Conservation (phyloP, 2,329 filamentous ascomycete genomes). For the Arthroderma sp. region DNA sequence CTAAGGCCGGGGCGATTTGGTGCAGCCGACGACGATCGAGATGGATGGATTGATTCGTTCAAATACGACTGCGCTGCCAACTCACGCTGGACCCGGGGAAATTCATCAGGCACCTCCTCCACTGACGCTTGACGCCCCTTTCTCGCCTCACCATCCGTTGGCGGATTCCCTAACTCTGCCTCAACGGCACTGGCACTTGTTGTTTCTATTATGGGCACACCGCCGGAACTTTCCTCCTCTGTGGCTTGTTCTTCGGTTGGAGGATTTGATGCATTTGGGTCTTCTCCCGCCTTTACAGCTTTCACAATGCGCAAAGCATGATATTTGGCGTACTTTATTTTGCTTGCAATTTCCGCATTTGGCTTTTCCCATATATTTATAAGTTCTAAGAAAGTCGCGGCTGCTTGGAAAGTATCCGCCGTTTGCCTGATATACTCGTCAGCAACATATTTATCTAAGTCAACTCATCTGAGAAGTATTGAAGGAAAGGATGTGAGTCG, state of each 20-base stretch:
- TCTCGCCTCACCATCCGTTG: conserved; percentile 40
- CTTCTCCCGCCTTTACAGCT: conserved; percentile 77
- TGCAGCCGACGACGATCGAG: conserved; percentile 28
- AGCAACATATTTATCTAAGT: neutral
- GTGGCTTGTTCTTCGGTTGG: conserved; percentile 33
- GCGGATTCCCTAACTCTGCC: neutral
- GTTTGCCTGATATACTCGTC: conserved; percentile 51
- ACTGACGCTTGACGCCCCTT: conserved; percentile 40
- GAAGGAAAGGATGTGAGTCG: neutral
- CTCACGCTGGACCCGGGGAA: conserved; percentile 32
- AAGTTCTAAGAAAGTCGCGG: conserved; percentile 82
- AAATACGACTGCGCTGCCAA: conserved; percentile 36
- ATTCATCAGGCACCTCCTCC: conserved; percentile 47
- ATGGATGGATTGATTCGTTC: conserved; percentile 39
- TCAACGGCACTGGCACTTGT: conserved; percentile 37
- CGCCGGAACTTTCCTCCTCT: conserved; percentile 23
- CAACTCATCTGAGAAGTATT: neutral
- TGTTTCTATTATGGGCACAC: conserved; percentile 41
- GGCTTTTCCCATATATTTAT: conserved; percentile 68
- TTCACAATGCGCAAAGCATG: conserved; percentile 83
- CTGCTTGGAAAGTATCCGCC: conserved; percentile 83
- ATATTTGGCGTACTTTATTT: conserved; percentile 95
- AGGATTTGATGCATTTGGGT: conserved; percentile 86
- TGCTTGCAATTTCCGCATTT: conserved; percentile 63
- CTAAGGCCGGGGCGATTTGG: conserved; percentile 12